Base-by-base conservation (phyloP, 1,284 basidiomycete genomes). In the Ustilago lituana region DNA sequence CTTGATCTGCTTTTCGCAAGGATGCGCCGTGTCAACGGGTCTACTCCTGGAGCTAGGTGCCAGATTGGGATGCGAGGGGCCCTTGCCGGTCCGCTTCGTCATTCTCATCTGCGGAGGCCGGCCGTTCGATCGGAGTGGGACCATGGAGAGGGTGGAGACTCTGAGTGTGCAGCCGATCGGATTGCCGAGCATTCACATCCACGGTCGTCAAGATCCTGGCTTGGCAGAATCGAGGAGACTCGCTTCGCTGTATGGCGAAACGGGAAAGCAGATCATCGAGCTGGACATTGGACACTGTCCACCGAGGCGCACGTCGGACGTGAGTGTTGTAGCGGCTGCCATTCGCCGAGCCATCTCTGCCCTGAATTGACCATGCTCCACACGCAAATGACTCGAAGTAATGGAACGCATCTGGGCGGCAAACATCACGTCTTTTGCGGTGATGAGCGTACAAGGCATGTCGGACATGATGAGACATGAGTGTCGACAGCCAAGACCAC, bases 1-100 rank as follows among this genome's bases (percentile, higher is more conserved):
- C 7, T 33, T 73, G 40, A 57, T 73, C 23, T 67, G 69, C 53
- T 73, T 73, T 20, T 73, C 69, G 33, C 69, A 73, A 15, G 69
- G 69, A 36, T 67, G 64, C n/a, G 64, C 69, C 3, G 60, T 64
- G 14, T 33, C 57, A 6, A 65, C 69, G 3, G 65, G 60, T 29
- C n/a, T 73, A 14, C 58, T 67, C 3, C 26, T 63, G 40, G 44
- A 57, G 32, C 38, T 46, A 14, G 17, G 24, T n/a, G 8, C 31
- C 11, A 36, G 45, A n/a, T 7, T 36, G 9, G 48, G 37, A 5
- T n/a, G 24, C 12, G n/a, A 23, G 5, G 43, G 23, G 24, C 9
- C 1, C 3, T 26, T 43, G n/a, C 56, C 60, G 8, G 24, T 68
- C 11, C 61, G 48, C n/a, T 54, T 73, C 14, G 53, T 52, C 12